Evolutionary conservation across 371 early-diverging fungal genomes (phyloP).

Genomic region (Dichotomocladium elegans): DNA sequence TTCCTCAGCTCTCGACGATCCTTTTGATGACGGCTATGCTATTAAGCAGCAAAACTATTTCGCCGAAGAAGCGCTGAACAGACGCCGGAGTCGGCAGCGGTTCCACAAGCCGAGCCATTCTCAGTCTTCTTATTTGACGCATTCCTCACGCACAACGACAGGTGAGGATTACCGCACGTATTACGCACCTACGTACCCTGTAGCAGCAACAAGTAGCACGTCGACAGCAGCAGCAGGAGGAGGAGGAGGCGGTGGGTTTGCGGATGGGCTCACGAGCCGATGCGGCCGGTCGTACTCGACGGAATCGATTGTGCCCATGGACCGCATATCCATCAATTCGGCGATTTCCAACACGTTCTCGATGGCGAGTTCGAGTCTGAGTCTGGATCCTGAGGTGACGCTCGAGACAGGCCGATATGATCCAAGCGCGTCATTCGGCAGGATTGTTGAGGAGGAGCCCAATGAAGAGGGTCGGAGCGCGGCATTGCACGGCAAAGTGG

Average conservation of each 20-base stretch:
- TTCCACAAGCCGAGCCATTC: slow-evolving; percentile 28
- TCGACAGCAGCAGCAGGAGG: no score
- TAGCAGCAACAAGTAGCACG: no score
- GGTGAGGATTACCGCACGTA: slow-evolving; percentile 7
- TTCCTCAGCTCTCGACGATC: slow-evolving; percentile 22
- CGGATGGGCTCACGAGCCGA: no score
- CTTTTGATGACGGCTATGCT: slow-evolving; percentile 33
- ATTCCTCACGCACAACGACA: slow-evolving; percentile 3
- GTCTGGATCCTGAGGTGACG: slow-evolving; percentile 15
- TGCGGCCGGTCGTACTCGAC: slow-evolving; percentile 1
- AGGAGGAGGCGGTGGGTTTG: no score
- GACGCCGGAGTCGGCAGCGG: slow-evolving; percentile 1
- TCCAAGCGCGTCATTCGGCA: neutral
- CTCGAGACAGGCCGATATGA: slow-evolving; percentile 2
- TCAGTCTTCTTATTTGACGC: slow-evolving; percentile 25
- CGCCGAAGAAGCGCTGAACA: neutral
- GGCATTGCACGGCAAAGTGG: slow-evolving; percentile 21
- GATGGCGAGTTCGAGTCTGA: slow-evolving; percentile 27
- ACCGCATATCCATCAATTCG: slow-evolving; percentile 19
- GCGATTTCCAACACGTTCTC: slow-evolving; percentile 30
- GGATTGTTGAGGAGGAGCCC: neutral
- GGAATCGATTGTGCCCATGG: slow-evolving; percentile 2
- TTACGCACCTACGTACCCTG: no score
- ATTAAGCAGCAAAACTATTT: neutral
- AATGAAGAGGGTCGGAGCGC: slow-evolving; percentile 17